These are phyloP conservation scores for Saccharomycopsis schoenii DNA, from an alignment of 805 yeast species.

Conservation along the genomic window DNA sequence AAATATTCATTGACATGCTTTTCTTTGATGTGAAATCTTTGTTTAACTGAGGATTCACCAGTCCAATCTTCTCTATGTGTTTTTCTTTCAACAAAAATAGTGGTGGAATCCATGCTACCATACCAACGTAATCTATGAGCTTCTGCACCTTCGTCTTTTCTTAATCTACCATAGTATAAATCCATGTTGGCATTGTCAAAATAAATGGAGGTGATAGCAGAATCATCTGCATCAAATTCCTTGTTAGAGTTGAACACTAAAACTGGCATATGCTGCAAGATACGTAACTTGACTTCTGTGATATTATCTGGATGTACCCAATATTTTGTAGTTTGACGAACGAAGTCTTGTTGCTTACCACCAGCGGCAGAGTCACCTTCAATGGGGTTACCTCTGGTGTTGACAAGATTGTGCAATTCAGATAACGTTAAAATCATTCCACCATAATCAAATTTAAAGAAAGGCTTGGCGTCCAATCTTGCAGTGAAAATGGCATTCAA, in stretches of 20 bases:
- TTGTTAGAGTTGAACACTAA: slow-evolving; percentile 93
- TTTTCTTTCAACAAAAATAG: slow-evolving; percentile 91
- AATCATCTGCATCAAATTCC: slow-evolving; percentile 89
- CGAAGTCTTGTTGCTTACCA: slow-evolving; percentile 95
- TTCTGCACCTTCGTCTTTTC: slow-evolving; percentile 98
- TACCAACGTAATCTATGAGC: slow-evolving; percentile 98
- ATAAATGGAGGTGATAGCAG: slow-evolving; percentile 94
- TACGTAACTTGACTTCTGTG: slow-evolving; percentile 87
- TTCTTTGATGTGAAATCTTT: slow-evolving; percentile 88
- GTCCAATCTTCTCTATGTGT: slow-evolving; percentile 99
- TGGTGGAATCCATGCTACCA: slow-evolving; percentile 92
- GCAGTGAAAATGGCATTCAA: slow-evolving; percentile 90
- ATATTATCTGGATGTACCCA: slow-evolving; percentile 99
- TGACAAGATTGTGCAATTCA: slow-evolving; percentile 78
- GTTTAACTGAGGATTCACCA: slow-evolving; percentile 98
- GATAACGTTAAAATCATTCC: slow-evolving; percentile 81
- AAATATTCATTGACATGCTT: slow-evolving; percentile 79
- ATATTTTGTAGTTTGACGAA: slow-evolving; percentile 95
- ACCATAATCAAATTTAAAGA: slow-evolving; percentile 92
- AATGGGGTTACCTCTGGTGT: slow-evolving; percentile 94
- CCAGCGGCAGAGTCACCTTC: slow-evolving; percentile 97
- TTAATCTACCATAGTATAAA: slow-evolving; percentile 84
- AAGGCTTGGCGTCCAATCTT: slow-evolving; percentile 86
- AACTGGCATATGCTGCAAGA: slow-evolving; percentile 92
- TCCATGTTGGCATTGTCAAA: slow-evolving; percentile 87